Percentiles rank a stretch among this genome's conserved stretches.
phyloP scores from a whole-genome alignment of 148 eudicot species.

The Rhododendron ferrugineum region DNA sequence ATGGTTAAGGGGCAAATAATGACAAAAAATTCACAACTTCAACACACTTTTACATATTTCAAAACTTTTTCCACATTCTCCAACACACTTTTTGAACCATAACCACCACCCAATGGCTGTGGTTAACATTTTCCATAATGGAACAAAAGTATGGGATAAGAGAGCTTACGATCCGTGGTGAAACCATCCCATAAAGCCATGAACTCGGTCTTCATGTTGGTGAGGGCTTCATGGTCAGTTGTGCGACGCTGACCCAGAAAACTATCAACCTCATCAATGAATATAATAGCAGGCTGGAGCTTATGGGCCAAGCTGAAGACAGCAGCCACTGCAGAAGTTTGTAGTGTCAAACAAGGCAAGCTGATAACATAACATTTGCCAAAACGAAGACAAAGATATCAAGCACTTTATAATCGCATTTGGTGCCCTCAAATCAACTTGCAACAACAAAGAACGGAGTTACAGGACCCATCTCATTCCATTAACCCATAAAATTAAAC shows the following conservation, averaged over 20 bases:
- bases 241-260: slow-evolving; percentile 85
- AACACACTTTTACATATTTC: background rate
- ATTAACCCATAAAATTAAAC: background rate
- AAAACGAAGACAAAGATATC: background rate
- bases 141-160: background rate
- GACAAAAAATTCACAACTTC: background rate
- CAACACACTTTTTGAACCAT: background rate
- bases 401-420: background rate
- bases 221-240: slow-evolving; percentile 77
- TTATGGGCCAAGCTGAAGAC: slow-evolving; percentile 91
- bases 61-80: background rate
- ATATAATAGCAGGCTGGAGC: slow-evolving; percentile 94
- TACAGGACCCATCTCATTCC: background rate
- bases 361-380: background rate
- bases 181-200: slow-evolving; percentile 98
- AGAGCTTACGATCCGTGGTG: slow-evolving; percentile 72
- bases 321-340: slow-evolving; percentile 69
- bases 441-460: background rate
- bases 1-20: background rate
- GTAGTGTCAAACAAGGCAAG: background rate
- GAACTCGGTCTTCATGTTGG: slow-evolving; percentile 88
- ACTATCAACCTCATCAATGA: slow-evolving; percentile 92
- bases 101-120: background rate
- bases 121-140: background rate
- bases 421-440: background rate